Evolutionary conservation across 441 rosid species (phyloP).

Genomic region (Capsella rubella): DNA sequence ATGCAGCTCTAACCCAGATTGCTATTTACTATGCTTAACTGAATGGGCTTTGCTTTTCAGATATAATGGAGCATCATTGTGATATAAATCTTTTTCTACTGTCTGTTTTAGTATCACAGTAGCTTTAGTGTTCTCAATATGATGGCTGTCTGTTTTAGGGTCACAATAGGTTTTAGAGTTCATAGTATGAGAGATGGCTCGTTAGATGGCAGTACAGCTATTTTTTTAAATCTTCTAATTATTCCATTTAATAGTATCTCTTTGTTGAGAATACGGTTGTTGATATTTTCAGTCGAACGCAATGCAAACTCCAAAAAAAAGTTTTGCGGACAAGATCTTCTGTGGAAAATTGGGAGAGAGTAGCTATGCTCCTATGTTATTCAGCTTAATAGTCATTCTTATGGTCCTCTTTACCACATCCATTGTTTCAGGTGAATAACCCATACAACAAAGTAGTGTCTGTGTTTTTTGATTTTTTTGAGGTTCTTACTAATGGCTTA

Average conservation of each 20-base stretch:
- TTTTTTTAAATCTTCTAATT: neutral
- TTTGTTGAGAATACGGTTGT: slow-evolving; percentile 8
- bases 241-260: slow-evolving; percentile 24
- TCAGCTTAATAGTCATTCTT: slow-evolving; percentile 52
- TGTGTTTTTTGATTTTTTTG: neutral
- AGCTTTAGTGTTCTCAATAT: slow-evolving; percentile 7
- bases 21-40: neutral
- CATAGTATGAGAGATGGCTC: slow-evolving; percentile 5
- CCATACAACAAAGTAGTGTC: slow-evolving; percentile 18
- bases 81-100: slow-evolving; percentile 11
- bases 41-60: slow-evolving; percentile 3
- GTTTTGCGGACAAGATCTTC: slow-evolving; percentile 58
- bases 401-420: slow-evolving; percentile 76
- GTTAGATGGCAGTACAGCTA: neutral
- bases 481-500: slow-evolving; percentile 20
- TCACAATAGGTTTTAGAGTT: slow-evolving; percentile 4
- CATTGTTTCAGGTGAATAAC: slow-evolving; percentile 66
- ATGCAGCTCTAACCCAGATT: neutral
- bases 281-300: slow-evolving; percentile 65
- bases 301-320: slow-evolving; percentile 52
- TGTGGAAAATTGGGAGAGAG: slow-evolving; percentile 57
- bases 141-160: slow-evolving; percentile 10
- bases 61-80: slow-evolving; percentile 16
- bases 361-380: slow-evolving; percentile 83
- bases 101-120: slow-evolving; percentile 19